Conservation (phyloP, 495 filamentous ascomycete species). For the Talaromyces wortmannii region DNA sequence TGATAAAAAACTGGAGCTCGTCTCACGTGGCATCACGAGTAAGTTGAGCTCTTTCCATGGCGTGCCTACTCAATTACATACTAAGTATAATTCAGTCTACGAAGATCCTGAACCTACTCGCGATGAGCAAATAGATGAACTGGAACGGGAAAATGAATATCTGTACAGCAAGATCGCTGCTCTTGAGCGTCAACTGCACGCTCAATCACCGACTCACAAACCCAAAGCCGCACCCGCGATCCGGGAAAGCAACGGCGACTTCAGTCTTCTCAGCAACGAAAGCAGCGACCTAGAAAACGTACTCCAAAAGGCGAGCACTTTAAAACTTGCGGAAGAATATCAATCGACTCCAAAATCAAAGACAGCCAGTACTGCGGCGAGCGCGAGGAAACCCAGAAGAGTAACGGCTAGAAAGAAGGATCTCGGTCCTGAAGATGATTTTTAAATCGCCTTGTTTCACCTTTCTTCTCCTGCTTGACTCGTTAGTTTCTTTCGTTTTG, state of each 20-base stretch:
- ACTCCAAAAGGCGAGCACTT: slow-evolving; percentile 33
- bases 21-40: slow-evolving; percentile 63
- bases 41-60: slow-evolving; percentile 9
- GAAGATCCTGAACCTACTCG: slow-evolving; percentile 35
- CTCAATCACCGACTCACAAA: slow-evolving; percentile 35
- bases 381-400: slow-evolving; percentile 40
- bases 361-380: slow-evolving; percentile 16
- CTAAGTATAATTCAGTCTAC: slow-evolving; percentile 29
- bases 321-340: slow-evolving; percentile 35
- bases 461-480: too few relatives aligned
- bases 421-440: slow-evolving; percentile 46
- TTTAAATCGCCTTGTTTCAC: slow-evolving; percentile 13
- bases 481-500: background rate
- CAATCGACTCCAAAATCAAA: slow-evolving; percentile 19
- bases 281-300: slow-evolving; percentile 35
- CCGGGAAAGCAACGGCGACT: slow-evolving; percentile 11
- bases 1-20: slow-evolving; percentile 83
- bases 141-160: slow-evolving; percentile 42
- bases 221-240: slow-evolving; percentile 19
- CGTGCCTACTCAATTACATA: background rate
- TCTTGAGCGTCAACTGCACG: slow-evolving; percentile 40
- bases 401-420: slow-evolving; percentile 51
- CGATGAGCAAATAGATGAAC: slow-evolving; percentile 27
- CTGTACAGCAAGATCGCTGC: slow-evolving; percentile 35
- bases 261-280: slow-evolving; percentile 25